A percentile compares a stretch with the other conserved stretches of the same genome.
These are phyloP conservation scores for Penicillium cataractarum DNA, from an alignment of 495 filamentous ascomycete species.

Conservation along the genomic window DNA sequence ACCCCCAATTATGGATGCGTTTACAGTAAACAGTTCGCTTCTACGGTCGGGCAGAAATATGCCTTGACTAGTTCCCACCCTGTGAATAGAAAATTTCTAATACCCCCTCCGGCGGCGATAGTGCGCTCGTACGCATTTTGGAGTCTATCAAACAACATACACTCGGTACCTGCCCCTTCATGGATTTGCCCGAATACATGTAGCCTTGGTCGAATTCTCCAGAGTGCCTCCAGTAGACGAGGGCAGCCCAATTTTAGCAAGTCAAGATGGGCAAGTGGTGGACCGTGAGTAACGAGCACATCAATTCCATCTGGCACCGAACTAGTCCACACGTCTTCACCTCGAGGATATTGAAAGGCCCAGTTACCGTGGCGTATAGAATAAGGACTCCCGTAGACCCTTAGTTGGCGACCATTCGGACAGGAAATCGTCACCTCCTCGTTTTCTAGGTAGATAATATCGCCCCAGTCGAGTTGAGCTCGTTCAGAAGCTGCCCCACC, in stretches of 20 bases:
- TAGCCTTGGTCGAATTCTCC: slow-evolving; percentile 65
- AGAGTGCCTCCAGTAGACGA: slow-evolving; percentile 62
- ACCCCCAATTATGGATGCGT: slow-evolving; percentile 29
- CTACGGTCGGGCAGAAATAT: slow-evolving; percentile 9
- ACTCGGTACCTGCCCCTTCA: slow-evolving; percentile 55
- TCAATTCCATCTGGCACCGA: slow-evolving; percentile 67
- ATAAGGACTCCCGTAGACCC: slow-evolving; percentile 57
- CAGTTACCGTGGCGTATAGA: slow-evolving; percentile 52
- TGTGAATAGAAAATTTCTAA: slow-evolving; percentile 24
- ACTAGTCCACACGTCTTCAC: slow-evolving; percentile 30
- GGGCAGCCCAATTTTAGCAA: slow-evolving; percentile 60
- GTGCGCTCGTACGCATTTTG: slow-evolving; percentile 29
- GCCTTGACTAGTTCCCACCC: slow-evolving; percentile 17
- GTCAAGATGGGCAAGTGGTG: slow-evolving; percentile 65
- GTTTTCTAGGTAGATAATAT: slow-evolving; percentile 56
- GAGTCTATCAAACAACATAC: slow-evolving; percentile 24
- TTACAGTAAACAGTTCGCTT: slow-evolving; percentile 32
- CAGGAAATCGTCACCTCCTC: slow-evolving; percentile 48
- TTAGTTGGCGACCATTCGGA: slow-evolving; percentile 53
- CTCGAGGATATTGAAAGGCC: slow-evolving; percentile 53
- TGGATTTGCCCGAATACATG: slow-evolving; percentile 83
- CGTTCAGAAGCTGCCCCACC: slow-evolving; percentile 12
- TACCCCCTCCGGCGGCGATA: slow-evolving; percentile 20
- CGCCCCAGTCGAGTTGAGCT: slow-evolving; percentile 44
- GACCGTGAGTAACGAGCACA: slow-evolving; percentile 74